Conservation (phyloP, 2,329 filamentous ascomycete species). For the Rhynchosporium agropyri region DNA sequence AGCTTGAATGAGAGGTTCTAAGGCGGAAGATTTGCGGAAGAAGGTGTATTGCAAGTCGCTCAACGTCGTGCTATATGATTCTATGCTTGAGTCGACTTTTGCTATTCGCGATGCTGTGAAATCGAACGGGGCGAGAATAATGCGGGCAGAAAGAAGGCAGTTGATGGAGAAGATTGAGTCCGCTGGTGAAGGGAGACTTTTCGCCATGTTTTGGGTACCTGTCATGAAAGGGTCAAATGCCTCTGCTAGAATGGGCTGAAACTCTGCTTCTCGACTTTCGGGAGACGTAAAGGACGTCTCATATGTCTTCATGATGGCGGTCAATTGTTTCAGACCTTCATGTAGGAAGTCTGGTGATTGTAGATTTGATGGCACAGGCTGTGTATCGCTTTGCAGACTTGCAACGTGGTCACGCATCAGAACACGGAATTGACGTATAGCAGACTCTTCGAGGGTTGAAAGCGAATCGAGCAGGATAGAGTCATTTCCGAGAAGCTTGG, state of each 20-base stretch:
- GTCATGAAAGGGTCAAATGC: slow-evolving; percentile 85
- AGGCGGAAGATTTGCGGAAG: slow-evolving; percentile 74
- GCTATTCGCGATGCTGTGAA: slow-evolving; percentile 63
- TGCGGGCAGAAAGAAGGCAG: slow-evolving; percentile 63
- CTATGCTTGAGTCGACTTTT: slow-evolving; percentile 59
- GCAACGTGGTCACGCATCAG: slow-evolving; percentile 80
- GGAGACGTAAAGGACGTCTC: slow-evolving; percentile 73
- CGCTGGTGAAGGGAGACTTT: slow-evolving; percentile 59
- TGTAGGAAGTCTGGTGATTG: slow-evolving; percentile 78
- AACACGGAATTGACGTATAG: slow-evolving; percentile 79
- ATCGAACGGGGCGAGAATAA: slow-evolving; percentile 58
- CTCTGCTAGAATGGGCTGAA: slow-evolving; percentile 74
- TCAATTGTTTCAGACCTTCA: slow-evolving; percentile 78
- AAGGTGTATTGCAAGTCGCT: slow-evolving; percentile 70
- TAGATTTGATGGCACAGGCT: slow-evolving; percentile 71
- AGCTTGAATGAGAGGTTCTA: slow-evolving; percentile 64
- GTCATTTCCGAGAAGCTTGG: slow-evolving; percentile 71
- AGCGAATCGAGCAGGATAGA: slow-evolving; percentile 73
- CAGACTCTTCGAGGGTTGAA: slow-evolving; percentile 69
- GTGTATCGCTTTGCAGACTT: slow-evolving; percentile 71
- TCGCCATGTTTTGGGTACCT: slow-evolving; percentile 71
- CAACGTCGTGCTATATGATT: slow-evolving; percentile 59
- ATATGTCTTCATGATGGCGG: slow-evolving; percentile 80
- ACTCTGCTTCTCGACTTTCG: slow-evolving; percentile 65
- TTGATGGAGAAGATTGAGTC: slow-evolving; percentile 74